phyloP scores from a whole-genome alignment of 208 protist genomes.

The Phytomonas sp. region DNA sequence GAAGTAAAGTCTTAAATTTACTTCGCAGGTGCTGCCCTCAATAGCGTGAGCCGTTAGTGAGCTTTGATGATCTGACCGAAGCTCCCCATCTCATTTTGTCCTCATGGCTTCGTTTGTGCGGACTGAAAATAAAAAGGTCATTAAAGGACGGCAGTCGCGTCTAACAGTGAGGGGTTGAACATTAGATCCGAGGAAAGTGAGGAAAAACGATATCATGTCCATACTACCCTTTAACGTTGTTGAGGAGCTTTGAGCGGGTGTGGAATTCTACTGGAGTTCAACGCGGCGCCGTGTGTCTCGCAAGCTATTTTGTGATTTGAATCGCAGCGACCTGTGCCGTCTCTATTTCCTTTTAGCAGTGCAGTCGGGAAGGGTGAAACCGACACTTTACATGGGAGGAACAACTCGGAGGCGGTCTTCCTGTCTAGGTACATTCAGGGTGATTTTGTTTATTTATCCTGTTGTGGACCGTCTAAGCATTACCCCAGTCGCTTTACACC shows the following conservation, averaged over 20 bases:
- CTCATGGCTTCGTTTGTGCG: not conserved
- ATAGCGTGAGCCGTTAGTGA: no score
- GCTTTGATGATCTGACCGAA: not conserved
- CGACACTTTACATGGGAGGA: not conserved
- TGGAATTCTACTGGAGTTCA: not conserved
- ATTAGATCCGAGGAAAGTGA: not conserved
- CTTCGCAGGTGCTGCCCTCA: no score
- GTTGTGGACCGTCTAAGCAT: no score
- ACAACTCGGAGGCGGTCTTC: not conserved
- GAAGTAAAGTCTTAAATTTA: no score
- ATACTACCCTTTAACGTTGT: no score
- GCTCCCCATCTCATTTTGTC: not conserved
- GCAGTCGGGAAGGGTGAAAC: not conserved
- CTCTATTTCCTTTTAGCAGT: not conserved
- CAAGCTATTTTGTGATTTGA: not conserved
- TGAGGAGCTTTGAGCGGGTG: no score
- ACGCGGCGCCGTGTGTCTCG: not conserved
- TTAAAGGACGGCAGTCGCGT: not conserved
- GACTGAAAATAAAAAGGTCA: not conserved
- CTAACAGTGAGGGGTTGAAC: not conserved
- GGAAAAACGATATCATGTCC: no score
- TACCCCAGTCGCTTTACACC: no score
- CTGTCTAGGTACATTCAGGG: not conserved
- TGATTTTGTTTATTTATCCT: not conserved
- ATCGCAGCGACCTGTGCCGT: not conserved